Evolutionary conservation across 2,329 filamentous ascomycete species (phyloP).

Genomic region (Stemphylium lycopersici): DNA sequence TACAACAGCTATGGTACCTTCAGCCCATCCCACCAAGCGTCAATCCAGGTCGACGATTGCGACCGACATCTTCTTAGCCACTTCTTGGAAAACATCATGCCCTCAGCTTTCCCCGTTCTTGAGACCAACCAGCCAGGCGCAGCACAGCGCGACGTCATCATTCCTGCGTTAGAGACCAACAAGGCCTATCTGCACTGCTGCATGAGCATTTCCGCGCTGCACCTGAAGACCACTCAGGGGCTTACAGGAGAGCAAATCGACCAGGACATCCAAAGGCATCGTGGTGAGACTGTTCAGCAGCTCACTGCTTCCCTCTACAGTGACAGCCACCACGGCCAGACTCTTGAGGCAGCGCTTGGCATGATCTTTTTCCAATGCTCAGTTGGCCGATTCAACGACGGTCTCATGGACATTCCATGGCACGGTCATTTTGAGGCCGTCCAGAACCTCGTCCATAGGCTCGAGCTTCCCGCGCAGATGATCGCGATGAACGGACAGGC

Average conservation of each 20-base stretch:
- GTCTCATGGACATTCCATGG: constrained; percentile 91
- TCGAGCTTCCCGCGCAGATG: constrained; percentile 76
- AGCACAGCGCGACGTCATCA: constrained; percentile 78
- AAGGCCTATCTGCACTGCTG: constrained; percentile 95
- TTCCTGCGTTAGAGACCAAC: constrained; percentile 88
- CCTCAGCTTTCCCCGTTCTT: constrained; percentile 88
- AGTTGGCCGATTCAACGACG: constrained; percentile 84
- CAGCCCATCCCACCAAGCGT: constrained; percentile 68
- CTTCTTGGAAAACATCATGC: constrained; percentile 86
- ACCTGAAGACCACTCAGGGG: constrained; percentile 79
- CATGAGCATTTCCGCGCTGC: constrained; percentile 88
- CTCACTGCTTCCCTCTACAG: constrained; percentile 81
- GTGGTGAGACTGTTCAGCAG: constrained; percentile 83
- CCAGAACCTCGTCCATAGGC: constrained; percentile 81
- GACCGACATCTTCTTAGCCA: constrained; percentile 88
- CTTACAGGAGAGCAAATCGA: constrained; percentile 76
- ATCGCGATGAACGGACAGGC: constrained; percentile 63
- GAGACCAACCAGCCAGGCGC: constrained; percentile 88
- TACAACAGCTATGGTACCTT: constrained; percentile 71
- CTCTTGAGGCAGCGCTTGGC: constrained; percentile 88
- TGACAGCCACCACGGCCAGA: constrained; percentile 83
- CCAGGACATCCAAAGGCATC: constrained; percentile 88
- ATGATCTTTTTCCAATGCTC: constrained; percentile 97
- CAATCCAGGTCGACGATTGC: constrained; percentile 83
- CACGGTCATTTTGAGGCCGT: constrained; percentile 95